Conservation (phyloP, 352 stramenopile genomes). For the Phytophthora uliginosa region DNA sequence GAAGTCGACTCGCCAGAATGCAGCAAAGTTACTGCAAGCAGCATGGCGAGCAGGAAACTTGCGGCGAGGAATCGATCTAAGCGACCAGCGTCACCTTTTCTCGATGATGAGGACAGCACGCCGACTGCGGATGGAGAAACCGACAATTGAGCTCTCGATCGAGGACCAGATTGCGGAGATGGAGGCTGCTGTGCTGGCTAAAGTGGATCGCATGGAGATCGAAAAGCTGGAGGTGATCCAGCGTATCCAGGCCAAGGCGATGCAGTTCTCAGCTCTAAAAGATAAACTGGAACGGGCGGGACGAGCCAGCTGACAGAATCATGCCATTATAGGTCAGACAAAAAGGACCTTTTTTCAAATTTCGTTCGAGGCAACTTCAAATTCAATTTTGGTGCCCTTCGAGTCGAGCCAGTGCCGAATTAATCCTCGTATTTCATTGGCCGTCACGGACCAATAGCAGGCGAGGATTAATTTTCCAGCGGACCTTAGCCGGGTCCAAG, state of each 20-base stretch:
- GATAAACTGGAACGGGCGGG: not conserved
- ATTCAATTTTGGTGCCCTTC: not conserved
- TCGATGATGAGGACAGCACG: slow-evolving; percentile 37
- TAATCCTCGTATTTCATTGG: slow-evolving; percentile 4
- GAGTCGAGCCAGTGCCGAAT: not conserved
- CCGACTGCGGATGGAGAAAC: slow-evolving; percentile 41
- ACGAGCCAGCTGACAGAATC: not conserved
- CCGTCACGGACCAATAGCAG: too few relatives aligned
- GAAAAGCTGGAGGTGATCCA: slow-evolving; percentile 46
- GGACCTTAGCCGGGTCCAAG: slow-evolving; percentile 18
- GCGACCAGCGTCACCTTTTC: slow-evolving; percentile 38
- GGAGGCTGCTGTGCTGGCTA: slow-evolving; percentile 41
- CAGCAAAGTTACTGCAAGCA: slow-evolving; percentile 54
- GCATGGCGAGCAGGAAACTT: slow-evolving; percentile 48
- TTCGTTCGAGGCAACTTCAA: not conserved
- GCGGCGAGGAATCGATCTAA: not conserved
- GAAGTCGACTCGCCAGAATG: slow-evolving; percentile 50
- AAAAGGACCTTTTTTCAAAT: not conserved
- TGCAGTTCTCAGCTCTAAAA: slow-evolving; percentile 19
- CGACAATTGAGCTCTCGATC: slow-evolving; percentile 42
- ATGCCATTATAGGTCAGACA: too few relatives aligned
- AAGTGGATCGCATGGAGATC: slow-evolving; percentile 48
- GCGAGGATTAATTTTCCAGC: slow-evolving; percentile 1
- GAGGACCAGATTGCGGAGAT: slow-evolving; percentile 64
- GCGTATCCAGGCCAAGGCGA: slow-evolving; percentile 57